A percentile compares a stretch with the other conserved stretches of the same genome.
Evolutionary conservation across 169 alveolate genomes (phyloP).

Genomic region (Cyclospora cayetanensis): DNA sequence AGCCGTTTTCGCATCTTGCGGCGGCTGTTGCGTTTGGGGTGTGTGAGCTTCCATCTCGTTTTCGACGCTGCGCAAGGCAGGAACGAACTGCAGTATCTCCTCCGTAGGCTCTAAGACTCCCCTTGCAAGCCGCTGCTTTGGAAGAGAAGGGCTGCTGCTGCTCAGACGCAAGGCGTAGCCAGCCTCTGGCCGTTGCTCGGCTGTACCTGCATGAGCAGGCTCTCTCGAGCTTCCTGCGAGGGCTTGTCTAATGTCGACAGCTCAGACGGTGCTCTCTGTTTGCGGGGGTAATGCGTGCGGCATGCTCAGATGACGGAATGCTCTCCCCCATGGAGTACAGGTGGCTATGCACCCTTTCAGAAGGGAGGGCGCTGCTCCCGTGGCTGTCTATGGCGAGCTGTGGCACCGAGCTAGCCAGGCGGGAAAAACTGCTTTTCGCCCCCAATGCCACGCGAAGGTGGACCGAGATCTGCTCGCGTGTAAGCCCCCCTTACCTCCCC

Average conservation of each 20-base stretch:
- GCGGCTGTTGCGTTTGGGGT: slow-evolving; percentile 45
- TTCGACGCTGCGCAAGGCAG: slow-evolving; percentile 67
- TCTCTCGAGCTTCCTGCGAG: no score
- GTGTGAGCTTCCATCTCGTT: slow-evolving; percentile 30
- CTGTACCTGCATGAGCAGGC: no score
- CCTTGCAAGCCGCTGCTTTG: no score
- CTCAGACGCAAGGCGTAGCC: no score
- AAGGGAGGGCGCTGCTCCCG: slow-evolving; percentile 37
- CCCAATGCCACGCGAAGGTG: slow-evolving; percentile 67
- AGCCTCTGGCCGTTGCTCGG: no score
- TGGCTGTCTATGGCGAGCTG: slow-evolving; percentile 46
- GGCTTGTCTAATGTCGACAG: no score
- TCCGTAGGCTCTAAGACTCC: slow-evolving; percentile 60
- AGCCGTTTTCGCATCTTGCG: not conserved
- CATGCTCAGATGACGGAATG: slow-evolving; percentile 6
- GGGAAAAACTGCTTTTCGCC: slow-evolving; percentile 52
- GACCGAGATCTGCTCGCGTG: slow-evolving; percentile 67
- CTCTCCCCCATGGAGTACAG: not conserved
- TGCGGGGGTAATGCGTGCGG: no score
- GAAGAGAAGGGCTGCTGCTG: no score
- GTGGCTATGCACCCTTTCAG: not conserved
- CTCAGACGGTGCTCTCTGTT: no score
- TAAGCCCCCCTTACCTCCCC: slow-evolving; percentile 1
- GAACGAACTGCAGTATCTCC: slow-evolving; percentile 25
- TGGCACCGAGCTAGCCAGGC: slow-evolving; percentile 28